phyloP scores from a whole-genome alignment of 2,329 filamentous ascomycete genomes.

The Diaporthe australafricana region DNA sequence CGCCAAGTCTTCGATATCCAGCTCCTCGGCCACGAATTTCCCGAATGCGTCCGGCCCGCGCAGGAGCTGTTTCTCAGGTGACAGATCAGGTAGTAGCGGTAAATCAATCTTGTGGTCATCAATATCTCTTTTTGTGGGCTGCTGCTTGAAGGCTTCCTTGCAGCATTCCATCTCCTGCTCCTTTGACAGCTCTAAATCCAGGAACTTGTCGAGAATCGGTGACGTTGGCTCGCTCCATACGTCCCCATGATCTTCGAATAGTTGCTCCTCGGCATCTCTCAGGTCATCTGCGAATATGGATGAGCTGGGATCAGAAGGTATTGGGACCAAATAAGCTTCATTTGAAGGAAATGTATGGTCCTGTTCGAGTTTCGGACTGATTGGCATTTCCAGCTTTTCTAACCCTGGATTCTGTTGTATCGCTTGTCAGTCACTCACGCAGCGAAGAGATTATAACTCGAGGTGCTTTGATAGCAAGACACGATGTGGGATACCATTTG shows the following conservation, averaged over 20 bases:
- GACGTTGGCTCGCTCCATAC: slow-evolving; percentile 40
- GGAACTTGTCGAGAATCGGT: slow-evolving; percentile 29
- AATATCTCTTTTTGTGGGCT: slow-evolving; percentile 12
- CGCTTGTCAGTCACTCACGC: background rate
- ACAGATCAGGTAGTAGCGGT: slow-evolving; percentile 39
- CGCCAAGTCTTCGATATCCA: slow-evolving; percentile 20
- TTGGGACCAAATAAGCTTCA: slow-evolving; percentile 39
- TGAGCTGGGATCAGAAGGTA: slow-evolving; percentile 40
- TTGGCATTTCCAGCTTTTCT: slow-evolving; percentile 42
- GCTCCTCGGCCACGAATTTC: slow-evolving; percentile 37
- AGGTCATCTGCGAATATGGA: slow-evolving; percentile 41
- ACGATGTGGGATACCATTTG: too few species aligned
- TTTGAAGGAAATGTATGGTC: slow-evolving; percentile 39
- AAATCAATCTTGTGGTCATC: slow-evolving; percentile 41
- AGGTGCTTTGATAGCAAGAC: background rate
- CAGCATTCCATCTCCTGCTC: slow-evolving; percentile 25
- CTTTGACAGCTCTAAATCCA: slow-evolving; percentile 7
- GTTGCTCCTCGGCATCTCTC: slow-evolving; percentile 38
- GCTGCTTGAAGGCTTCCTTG: slow-evolving; percentile 23
- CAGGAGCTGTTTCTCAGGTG: background rate
- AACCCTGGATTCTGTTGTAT: slow-evolving; percentile 22
- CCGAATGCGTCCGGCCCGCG: slow-evolving; percentile 26
- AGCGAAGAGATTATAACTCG: accelerated
- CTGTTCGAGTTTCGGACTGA: slow-evolving; percentile 39
- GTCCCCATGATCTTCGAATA: slow-evolving; percentile 40